phyloP scores from a whole-genome alignment of 345 rosid genomes.

The Populus simonii region DNA sequence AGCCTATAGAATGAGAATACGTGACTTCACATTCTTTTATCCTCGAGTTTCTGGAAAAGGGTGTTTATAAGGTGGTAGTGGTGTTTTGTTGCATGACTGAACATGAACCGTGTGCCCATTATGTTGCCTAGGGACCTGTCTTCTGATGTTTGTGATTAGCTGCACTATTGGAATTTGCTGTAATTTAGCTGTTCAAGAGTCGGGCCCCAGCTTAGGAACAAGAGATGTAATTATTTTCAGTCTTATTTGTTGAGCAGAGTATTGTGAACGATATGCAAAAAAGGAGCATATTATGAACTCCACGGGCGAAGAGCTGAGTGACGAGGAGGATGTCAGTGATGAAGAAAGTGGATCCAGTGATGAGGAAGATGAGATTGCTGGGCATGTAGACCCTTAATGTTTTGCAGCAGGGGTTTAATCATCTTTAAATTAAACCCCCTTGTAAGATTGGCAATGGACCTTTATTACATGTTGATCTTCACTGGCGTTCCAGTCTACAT shows the following conservation, averaged over 20 bases:
- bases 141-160: neutral
- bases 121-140: neutral
- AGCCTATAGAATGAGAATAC: neutral
- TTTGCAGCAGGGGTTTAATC: neutral
- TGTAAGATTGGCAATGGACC: constrained; percentile 6
- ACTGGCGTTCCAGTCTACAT: constrained; percentile 8
- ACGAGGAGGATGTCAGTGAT: constrained; percentile 51
- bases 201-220: neutral
- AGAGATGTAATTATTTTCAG: neutral
- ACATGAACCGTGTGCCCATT: too few species aligned
- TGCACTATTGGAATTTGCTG: too few species aligned
- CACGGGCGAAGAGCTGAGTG: constrained; percentile 36
- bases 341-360: constrained; percentile 45
- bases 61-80: too few species aligned
- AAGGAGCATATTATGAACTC: constrained; percentile 41
- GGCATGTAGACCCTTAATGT: constrained; percentile 52
- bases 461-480: neutral
- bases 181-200: too few species aligned
- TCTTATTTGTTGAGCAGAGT: constrained; percentile 38
- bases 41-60: too few species aligned
- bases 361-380: constrained; percentile 47
- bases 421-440: constrained; percentile 1
- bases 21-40: neutral
- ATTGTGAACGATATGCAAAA: constrained; percentile 57
- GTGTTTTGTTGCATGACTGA: too few species aligned